Base-by-base conservation (phyloP, 2,329 filamentous ascomycete genomes). In the Cercospora sojina region DNA sequence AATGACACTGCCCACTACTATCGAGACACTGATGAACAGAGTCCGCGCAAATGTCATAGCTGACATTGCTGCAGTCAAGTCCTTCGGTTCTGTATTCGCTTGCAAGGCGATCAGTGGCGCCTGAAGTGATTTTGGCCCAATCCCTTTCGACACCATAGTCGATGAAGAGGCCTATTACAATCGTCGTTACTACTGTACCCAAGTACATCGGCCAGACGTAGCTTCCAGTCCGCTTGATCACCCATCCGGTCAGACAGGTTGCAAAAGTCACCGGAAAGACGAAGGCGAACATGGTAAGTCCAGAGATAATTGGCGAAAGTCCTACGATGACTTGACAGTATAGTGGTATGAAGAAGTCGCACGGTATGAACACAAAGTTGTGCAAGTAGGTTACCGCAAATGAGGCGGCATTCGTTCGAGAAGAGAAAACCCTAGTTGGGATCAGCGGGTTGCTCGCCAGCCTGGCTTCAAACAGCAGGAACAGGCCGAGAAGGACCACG, bases 321-420 rank as follows among this genome's bases (percentile, higher is more conserved):
- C 83, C 83, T 1, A 88, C 83, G 0, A 89, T 89, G 3, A 87
- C 84, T 75, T 93, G 91, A 64, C 91, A 88, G 77, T 89, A 93
- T 0, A 92, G 82, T 0, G 91, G 91, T 25, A 93, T 81, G 72
- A 90, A 93, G 77, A 91, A 93, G 62, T 87, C 86, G 1, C 83
- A 83, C 0, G 84, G 86, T 53, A 91, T 88, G 76, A 90, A 90
- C 32, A 79, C 82, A 68, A 84, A 82, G 18, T 80, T 80, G 70
- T 86, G 83, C 12, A 79, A 77, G 71, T 82, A 83, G 2, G 77
- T 77, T 2, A 85, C 80, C 1, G 78, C 72, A 13, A 90, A 81
- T 6, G 83, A 80, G 0, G 88, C 88, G 8, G 86, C 74, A 65
- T 86, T 88, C 1, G 87, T 86, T 31, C 78, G 72, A n/a, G 81